Conservation (phyloP, 306 rosid species). For the Casuarina cunninghamiana region DNA sequence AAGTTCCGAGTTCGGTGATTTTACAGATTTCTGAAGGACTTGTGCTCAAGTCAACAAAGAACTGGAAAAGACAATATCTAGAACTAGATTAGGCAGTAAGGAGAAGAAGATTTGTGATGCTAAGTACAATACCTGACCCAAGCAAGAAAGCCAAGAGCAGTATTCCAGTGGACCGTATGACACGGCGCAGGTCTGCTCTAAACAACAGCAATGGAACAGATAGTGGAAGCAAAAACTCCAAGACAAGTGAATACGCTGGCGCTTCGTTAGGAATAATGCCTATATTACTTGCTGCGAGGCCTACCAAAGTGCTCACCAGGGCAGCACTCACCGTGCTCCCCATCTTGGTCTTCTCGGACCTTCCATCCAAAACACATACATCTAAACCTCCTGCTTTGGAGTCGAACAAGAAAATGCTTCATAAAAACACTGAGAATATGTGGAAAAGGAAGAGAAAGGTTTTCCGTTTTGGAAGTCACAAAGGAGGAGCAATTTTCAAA, state of each 20-base stretch:
- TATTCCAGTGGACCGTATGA: slow-evolving; percentile 42
- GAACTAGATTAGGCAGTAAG: not conserved
- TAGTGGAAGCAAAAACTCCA: slow-evolving; percentile 50
- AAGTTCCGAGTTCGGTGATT: too few species aligned
- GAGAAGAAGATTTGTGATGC: not conserved
- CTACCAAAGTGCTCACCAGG: slow-evolving; percentile 53
- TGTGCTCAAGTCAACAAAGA: not conserved
- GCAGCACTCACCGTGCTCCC: slow-evolving; percentile 57
- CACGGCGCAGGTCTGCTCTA: slow-evolving; percentile 43
- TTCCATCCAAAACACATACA: slow-evolving; percentile 22
- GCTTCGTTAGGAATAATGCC: slow-evolving; percentile 50
- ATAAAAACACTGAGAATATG: not conserved
- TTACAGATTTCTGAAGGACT: too few species aligned
- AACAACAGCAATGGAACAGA: slow-evolving; percentile 45
- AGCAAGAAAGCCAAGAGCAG: slow-evolving; percentile 43
- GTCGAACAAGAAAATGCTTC: not conserved
- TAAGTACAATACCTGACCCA: slow-evolving; percentile 36
- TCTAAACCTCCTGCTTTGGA: not conserved
- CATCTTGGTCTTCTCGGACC: slow-evolving; percentile 58
- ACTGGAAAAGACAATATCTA: not conserved
- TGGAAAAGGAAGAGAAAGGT: not conserved
- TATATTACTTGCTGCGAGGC: slow-evolving; percentile 46
- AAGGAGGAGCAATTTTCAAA: not conserved
- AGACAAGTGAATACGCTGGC: slow-evolving; percentile 38
- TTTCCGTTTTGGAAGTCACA: not conserved